Evolutionary conservation across 148 eudicot genomes (phyloP).

Genomic region (Silene conica): DNA sequence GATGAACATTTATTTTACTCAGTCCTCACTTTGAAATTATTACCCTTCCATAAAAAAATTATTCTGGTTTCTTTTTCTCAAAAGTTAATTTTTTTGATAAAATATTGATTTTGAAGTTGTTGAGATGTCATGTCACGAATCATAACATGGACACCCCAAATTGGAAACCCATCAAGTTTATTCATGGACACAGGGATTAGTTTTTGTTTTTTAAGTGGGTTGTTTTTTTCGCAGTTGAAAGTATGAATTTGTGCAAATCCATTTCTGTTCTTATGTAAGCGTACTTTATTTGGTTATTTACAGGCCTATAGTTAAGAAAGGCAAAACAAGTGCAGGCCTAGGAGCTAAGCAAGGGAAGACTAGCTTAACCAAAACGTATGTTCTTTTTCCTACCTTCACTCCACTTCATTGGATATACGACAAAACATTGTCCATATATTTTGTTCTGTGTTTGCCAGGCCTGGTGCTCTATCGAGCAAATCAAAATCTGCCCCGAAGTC

Average conservation of each 20-base stretch:
- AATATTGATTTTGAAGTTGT: too few species aligned
- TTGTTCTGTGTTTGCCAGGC: conserved; percentile 13
- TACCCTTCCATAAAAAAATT: not conserved
- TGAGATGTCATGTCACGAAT: not conserved
- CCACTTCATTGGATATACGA: not conserved
- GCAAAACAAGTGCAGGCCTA: conserved; percentile 30
- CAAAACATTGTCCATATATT: not conserved
- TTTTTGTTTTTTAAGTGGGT: not conserved
- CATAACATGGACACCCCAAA: not conserved
- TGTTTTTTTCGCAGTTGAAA: not conserved
- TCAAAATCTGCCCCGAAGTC: conserved; percentile 37
- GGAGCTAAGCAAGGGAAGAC: conserved; percentile 37
- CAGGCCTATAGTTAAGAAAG: conserved; percentile 57
- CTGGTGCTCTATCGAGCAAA: conserved; percentile 46
- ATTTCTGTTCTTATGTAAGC: not conserved
- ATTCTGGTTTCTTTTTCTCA: too few species aligned
- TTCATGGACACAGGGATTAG: not conserved
- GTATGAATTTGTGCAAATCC: not conserved
- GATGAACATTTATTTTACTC: not conserved
- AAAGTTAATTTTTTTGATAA: too few species aligned
- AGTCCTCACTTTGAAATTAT: not conserved
- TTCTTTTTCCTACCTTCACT: not conserved
- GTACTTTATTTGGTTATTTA: conserved; percentile 10
- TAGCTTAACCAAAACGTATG: conserved; percentile 45
- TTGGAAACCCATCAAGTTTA: not conserved